Conservation (phyloP, 192 early-diverging fungal genomes). For the Helicostylum pulchrum region DNA sequence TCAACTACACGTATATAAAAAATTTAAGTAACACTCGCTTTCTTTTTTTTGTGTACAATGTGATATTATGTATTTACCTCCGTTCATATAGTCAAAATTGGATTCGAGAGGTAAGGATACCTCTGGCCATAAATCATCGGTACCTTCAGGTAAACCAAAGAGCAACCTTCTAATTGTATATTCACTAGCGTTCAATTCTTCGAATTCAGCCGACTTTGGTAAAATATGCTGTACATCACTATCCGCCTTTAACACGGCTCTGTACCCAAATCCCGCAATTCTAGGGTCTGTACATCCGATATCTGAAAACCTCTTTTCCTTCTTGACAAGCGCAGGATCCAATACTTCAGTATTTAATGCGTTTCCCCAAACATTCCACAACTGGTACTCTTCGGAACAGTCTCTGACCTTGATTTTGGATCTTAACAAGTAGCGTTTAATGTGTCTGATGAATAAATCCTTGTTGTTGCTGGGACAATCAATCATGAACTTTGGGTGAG, state of each 20-base stretch:
- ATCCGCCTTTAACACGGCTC: slow-evolving; percentile 13
- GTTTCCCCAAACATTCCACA: slow-evolving; percentile 77
- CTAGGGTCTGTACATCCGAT: slow-evolving; percentile 42
- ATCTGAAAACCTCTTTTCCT: slow-evolving; percentile 27
- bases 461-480: slow-evolving; percentile 67
- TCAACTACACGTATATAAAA: slow-evolving; percentile 62
- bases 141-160: slow-evolving; percentile 88
- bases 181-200: slow-evolving; percentile 45
- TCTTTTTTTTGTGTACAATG: too few species aligned
- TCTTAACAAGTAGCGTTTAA: slow-evolving; percentile 77
- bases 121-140: slow-evolving; percentile 70
- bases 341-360: slow-evolving; percentile 31
- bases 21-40: too few species aligned
- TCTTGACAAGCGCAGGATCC: slow-evolving; percentile 38
- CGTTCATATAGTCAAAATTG: slow-evolving; percentile 89
- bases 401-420: slow-evolving; percentile 71
- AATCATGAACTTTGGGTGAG: slow-evolving; percentile 68
- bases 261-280: slow-evolving; percentile 28
- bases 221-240: slow-evolving; percentile 17
- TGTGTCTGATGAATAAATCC: slow-evolving; percentile 54
- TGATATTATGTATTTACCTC: too few species aligned
- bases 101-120: slow-evolving; percentile 82
- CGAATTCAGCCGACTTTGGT: slow-evolving; percentile 52
- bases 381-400: slow-evolving; percentile 54
- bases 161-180: slow-evolving; percentile 79